Conservation (phyloP, 345 rosid genomes). For the Eucalyptus erythrocorys region DNA sequence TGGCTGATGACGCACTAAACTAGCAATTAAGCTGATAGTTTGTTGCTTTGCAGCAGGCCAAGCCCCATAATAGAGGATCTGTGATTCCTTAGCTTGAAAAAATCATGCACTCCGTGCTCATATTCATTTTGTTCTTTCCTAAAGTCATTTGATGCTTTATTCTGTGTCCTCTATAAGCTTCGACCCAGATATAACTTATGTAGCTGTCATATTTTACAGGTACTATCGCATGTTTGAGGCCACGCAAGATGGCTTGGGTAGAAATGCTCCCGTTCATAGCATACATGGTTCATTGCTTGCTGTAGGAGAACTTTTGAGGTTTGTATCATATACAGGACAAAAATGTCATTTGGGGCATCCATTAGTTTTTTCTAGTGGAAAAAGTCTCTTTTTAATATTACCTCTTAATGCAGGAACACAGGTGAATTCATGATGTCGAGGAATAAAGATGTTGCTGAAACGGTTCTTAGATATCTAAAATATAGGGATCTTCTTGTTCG, state of each 20-base stretch:
- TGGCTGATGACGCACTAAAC: neutral
- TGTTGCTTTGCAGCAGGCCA: neutral
- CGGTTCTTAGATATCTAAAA: conserved; percentile 86
- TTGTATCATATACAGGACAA: neutral
- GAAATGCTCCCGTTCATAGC: conserved; percentile 90
- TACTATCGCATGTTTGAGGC: conserved; percentile 98
- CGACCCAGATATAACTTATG: neutral
- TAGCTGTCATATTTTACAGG: conserved; percentile 28
- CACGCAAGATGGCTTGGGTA: conserved; percentile 94
- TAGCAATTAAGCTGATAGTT: neutral
- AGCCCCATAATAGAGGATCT: neutral
- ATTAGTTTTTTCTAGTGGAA: neutral
- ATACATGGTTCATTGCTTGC: conserved; percentile 99
- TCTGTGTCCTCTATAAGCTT: neutral
- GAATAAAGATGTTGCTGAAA: conserved; percentile 93
- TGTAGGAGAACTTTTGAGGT: conserved; percentile 97
- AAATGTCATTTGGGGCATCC: neutral
- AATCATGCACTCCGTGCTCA: neutral
- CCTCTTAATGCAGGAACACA: conserved; percentile 53
- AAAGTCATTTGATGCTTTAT: neutral
- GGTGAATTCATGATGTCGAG: conserved; percentile 99
- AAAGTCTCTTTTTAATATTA: neutral
- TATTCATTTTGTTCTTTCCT: neutral
- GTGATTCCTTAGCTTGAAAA: neutral
- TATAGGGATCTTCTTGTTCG: conserved; percentile 97